Conservation (phyloP, 345 rosid genomes). For the Euphorbia pulcherrima region DNA sequence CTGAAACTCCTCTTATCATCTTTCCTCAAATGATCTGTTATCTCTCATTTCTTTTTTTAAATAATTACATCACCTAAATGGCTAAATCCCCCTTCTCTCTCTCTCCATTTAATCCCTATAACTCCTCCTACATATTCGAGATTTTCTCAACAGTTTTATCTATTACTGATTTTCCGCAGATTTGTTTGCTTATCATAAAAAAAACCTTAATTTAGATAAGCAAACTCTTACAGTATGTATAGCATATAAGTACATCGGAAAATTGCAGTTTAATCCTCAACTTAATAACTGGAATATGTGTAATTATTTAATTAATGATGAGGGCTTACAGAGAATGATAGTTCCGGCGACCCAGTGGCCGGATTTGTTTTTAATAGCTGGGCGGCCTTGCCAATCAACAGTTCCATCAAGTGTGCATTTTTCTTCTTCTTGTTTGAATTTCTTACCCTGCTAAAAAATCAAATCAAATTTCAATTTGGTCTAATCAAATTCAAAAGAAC, state of each 20-base stretch:
- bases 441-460: slow-evolving; percentile 14
- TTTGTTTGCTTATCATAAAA: no score
- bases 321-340: slow-evolving; percentile 67
- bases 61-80: no score
- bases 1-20: slow-evolving; percentile 22
- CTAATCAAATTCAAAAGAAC: not conserved
- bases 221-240: not conserved
- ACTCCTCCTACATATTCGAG: no score
- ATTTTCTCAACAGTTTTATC: no score
- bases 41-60: not conserved
- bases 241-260: not conserved
- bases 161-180: no score
- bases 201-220: not conserved
- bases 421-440: slow-evolving; percentile 43
- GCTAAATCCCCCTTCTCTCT: no score
- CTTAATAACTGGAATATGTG: no score
- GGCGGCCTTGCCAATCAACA: slow-evolving; percentile 63
- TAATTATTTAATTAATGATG: not conserved
- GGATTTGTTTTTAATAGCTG: slow-evolving; percentile 55
- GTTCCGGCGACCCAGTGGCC: slow-evolving; percentile 82
- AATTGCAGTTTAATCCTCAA: not conserved
- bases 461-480: no score
- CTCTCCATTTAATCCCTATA: no score
- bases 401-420: slow-evolving; percentile 69
- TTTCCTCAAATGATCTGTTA: not conserved